Evolutionary conservation across 2,329 filamentous ascomycete genomes (phyloP), one percentile per base, ranked within the genome.

Genomic region (Aschersonia sp.): DNA sequence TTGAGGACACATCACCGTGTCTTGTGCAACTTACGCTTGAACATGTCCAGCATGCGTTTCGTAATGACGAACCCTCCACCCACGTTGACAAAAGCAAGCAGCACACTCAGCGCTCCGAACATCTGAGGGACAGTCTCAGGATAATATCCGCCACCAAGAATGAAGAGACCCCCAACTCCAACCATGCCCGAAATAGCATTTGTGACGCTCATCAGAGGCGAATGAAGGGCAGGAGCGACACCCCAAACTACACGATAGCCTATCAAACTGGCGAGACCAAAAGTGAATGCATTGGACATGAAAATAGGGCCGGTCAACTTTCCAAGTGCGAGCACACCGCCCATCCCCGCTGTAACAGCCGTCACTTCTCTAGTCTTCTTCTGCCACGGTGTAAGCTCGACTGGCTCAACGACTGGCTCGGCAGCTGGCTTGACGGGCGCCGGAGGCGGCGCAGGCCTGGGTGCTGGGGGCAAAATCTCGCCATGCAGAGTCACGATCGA

Each of bases 111-210:
- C 2, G 87, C 85, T 47, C 87, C 88, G 37, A 95, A 78, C 2
- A 68, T 64, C 60, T 94, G 87, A 0, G 87, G 87, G 5, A 94
- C 71, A 0, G 86, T 94, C 56, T 81, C 78, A 0, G 86, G 86
- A 0, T 87, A 53, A 58, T 81, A 83, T 30, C 87, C 87, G 32
- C 87, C 87, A 10, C 87, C 88, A 68, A 95, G 83, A 47, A 94
- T 81, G 67, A 94, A 95, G 53, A 94, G 73, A 10, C 88, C 87
- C 49, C 87, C 88, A 51, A 95, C 75, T 49, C 87, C 88, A 32
- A 94, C 88, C 83, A 95, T 87, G 64, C 83, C 87, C 33, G 86
- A 92, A 56, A 94, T 94, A 31, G 88, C 88, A 61, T 95, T 94
- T 6, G 88, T 94, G 37, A 94, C 87, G 55, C 84, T 89, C 88